Evolutionary conservation across 2,329 filamentous ascomycete genomes (phyloP).

Genomic region (Ophiognomonia clavigignenti-juglandacearum): DNA sequence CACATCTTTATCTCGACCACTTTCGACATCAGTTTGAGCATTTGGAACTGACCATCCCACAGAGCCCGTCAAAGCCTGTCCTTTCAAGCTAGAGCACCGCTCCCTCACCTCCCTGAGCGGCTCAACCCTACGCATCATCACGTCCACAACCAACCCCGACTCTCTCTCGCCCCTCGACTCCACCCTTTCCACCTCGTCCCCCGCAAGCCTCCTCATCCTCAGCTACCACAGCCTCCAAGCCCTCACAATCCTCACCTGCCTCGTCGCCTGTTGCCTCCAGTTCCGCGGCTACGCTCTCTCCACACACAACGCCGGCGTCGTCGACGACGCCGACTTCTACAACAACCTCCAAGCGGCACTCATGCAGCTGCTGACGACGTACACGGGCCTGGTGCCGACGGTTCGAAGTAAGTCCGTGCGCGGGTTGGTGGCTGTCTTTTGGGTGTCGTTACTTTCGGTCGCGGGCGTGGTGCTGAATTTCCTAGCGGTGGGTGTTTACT

Average conservation of each 20-base stretch:
- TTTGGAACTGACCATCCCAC: background rate
- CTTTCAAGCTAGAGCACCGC: background rate
- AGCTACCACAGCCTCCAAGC: conserved; percentile 5
- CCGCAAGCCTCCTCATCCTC: background rate
- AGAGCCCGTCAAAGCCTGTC: background rate
- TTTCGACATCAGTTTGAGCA: no score
- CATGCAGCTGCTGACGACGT: conserved; percentile 10
- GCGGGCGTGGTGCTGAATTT: conserved; percentile 2
- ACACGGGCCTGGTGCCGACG: conserved; percentile 1
- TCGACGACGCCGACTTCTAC: conserved; percentile 4
- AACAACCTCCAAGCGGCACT: background rate
- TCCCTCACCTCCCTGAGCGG: background rate
- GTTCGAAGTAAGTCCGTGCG: background rate
- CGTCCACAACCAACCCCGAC: background rate
- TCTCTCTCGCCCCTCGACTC: background rate
- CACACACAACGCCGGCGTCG: background rate
- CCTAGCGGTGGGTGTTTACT: background rate
- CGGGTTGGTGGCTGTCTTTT: background rate
- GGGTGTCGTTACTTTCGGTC: conserved; percentile 1
- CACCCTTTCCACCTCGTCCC: background rate
- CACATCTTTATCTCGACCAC: background rate
- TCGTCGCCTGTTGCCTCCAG: conserved; percentile 1
- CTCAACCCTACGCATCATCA: background rate
- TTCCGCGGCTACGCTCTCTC: conserved; percentile 4
- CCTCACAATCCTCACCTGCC: conserved; percentile 6